phyloP scores from a whole-genome alignment of 805 yeast species.

The Ogataea minuta region DNA sequence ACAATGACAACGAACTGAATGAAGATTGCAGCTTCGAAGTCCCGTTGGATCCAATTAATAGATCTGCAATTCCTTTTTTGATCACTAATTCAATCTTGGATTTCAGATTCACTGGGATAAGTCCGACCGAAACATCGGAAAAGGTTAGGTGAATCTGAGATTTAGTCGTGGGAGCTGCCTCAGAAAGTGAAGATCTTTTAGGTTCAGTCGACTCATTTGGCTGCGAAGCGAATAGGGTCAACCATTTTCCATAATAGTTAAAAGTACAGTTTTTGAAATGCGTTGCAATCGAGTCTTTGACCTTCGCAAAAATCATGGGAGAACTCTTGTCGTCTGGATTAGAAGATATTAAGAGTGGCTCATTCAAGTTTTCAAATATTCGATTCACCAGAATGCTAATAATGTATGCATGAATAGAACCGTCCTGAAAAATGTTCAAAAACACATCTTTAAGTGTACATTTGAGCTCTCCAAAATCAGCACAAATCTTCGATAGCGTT shows the following conservation, averaged over 20 bases:
- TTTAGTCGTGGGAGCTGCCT: constrained; percentile 1
- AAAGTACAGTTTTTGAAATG: constrained; percentile 46
- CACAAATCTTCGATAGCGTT: constrained; percentile 21
- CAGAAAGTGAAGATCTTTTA: not conserved
- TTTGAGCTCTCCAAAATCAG: constrained; percentile 35
- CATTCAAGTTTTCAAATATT: constrained; percentile 13
- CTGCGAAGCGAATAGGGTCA: constrained; percentile 39
- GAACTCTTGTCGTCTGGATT: constrained; percentile 33
- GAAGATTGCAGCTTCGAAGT: constrained; percentile 31
- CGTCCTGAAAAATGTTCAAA: constrained; percentile 18
- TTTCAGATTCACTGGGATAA: constrained; percentile 58
- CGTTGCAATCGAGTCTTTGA: constrained; percentile 39
- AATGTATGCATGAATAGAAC: constrained; percentile 12
- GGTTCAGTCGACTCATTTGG: not conserved
- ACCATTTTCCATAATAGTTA: constrained; percentile 63
- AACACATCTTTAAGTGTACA: constrained; percentile 21
- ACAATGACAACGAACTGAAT: constrained; percentile 46
- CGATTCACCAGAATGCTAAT: constrained; percentile 16
- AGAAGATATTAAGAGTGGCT: constrained; percentile 34
- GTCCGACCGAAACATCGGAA: constrained; percentile 56
- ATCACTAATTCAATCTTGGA: constrained; percentile 54
- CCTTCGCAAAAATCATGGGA: constrained; percentile 42
- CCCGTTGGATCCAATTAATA: constrained; percentile 35
- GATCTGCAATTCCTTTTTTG: constrained; percentile 52
- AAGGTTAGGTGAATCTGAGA: constrained; percentile 33